Evolutionary conservation across 2,329 filamentous ascomycete species (phyloP).

Genomic region (Thelonectria discophora): DNA sequence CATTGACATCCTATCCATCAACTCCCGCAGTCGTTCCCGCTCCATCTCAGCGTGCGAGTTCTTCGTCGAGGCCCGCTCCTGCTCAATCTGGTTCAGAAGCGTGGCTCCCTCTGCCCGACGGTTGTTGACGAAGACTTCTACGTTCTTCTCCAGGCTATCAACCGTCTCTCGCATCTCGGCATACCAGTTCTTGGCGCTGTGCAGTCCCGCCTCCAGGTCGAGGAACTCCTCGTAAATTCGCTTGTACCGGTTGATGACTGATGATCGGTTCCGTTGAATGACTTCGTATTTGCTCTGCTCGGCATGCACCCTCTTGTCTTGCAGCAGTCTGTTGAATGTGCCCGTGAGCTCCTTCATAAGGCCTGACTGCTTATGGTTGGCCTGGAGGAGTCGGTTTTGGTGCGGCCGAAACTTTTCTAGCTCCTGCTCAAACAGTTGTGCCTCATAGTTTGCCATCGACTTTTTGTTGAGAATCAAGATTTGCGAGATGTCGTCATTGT

Average conservation of each 20-base stretch:
- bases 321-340: slow-evolving; percentile 85
- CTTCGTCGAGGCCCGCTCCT: slow-evolving; percentile 72
- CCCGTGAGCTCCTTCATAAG: slow-evolving; percentile 94
- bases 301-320: slow-evolving; percentile 91
- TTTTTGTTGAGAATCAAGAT: slow-evolving; percentile 98
- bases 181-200: slow-evolving; percentile 92
- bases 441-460: slow-evolving; percentile 89
- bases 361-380: slow-evolving; percentile 93
- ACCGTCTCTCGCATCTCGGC: slow-evolving; percentile 95
- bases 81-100: slow-evolving; percentile 87
- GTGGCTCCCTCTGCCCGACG: slow-evolving; percentile 89
- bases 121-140: slow-evolving; percentile 97
- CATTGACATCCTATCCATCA: slow-evolving; percentile 97
- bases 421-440: slow-evolving; percentile 91
- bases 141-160: slow-evolving; percentile 91
- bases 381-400: slow-evolving; percentile 89
- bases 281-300: slow-evolving; percentile 96
- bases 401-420: slow-evolving; percentile 97
- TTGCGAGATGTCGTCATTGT: slow-evolving; percentile 96
- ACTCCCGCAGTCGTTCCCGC: slow-evolving; percentile 82
- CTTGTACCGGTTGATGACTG: slow-evolving; percentile 87
- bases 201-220: slow-evolving; percentile 84
- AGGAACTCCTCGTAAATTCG: slow-evolving; percentile 92
- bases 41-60: slow-evolving; percentile 77
- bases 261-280: slow-evolving; percentile 82